A percentile compares a stretch with the other conserved stretches of the same genome.
Conservation (phyloP, 2,329 filamentous ascomycete genomes). For the Orbilia ellipsospora region DNA sequence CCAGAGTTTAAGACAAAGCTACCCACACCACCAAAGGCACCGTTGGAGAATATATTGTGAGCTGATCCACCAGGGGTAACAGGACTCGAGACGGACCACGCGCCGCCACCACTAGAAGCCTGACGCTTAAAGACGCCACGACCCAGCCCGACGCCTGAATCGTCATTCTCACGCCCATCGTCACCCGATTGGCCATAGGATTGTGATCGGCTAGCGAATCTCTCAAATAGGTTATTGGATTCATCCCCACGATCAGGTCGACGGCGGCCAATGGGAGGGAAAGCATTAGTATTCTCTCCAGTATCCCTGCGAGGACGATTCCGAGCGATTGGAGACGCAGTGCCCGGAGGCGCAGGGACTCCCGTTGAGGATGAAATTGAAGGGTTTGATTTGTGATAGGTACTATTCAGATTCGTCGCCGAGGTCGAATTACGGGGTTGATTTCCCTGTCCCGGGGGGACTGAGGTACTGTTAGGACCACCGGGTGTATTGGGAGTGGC, state of each 20-base stretch:
- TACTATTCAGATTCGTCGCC: slow-evolving; percentile 45
- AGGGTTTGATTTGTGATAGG: slow-evolving; percentile 49
- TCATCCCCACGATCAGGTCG: slow-evolving; percentile 65
- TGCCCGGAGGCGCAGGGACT: slow-evolving; percentile 77
- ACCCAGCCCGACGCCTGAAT: slow-evolving; percentile 58
- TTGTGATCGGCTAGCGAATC: slow-evolving; percentile 29
- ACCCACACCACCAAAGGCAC: slow-evolving; percentile 58
- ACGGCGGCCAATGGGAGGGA: slow-evolving; percentile 64
- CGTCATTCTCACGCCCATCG: slow-evolving; percentile 55
- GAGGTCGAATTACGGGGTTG: slow-evolving; percentile 47
- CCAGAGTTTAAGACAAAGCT: slow-evolving; percentile 75
- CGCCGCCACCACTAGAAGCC: slow-evolving; percentile 67
- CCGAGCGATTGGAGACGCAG: slow-evolving; percentile 76
- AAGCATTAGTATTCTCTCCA: slow-evolving; percentile 72
- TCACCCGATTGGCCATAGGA: slow-evolving; percentile 43
- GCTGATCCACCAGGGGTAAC: slow-evolving; percentile 71
- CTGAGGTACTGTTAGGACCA: slow-evolving; percentile 51
- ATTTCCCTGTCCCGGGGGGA: slow-evolving; percentile 19
- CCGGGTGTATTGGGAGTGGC: slow-evolving; percentile 31
- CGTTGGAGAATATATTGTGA: slow-evolving; percentile 86
- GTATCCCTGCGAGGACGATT: slow-evolving; percentile 85
- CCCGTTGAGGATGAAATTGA: slow-evolving; percentile 80
- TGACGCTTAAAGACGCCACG: slow-evolving; percentile 66
- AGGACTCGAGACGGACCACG: slow-evolving; percentile 66
- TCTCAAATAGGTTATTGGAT: slow-evolving; percentile 44